These are phyloP conservation scores for Pseudohalonectria lignicola DNA, from an alignment of 2,329 filamentous ascomycete genomes.

Conservation along the genomic window DNA sequence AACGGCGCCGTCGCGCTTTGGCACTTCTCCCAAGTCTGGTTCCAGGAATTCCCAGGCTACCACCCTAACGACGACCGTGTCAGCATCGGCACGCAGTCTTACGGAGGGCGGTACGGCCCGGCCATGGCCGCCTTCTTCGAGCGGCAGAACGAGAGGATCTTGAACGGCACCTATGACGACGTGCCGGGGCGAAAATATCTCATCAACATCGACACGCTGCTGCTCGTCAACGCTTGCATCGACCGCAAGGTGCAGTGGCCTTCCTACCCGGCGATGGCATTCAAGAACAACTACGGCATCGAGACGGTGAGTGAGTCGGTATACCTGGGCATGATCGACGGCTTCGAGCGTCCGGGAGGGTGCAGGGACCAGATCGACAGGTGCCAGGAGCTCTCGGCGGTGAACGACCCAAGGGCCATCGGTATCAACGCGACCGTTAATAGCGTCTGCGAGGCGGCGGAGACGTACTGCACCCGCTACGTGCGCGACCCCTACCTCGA, in stretches of 20 bases:
- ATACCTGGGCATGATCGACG: constrained; percentile 31
- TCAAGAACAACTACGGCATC: constrained; percentile 56
- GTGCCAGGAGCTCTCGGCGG: constrained; percentile 33
- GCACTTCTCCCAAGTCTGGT: constrained; percentile 53
- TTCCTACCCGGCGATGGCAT: constrained; percentile 44
- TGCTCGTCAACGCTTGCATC: constrained; percentile 62
- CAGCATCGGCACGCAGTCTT: constrained; percentile 58
- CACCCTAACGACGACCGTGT: constrained; percentile 31
- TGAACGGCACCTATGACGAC: constrained; percentile 24
- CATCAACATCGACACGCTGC: constrained; percentile 50
- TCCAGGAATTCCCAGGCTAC: constrained; percentile 47
- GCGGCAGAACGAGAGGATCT: constrained; percentile 47
- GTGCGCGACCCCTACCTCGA: constrained; percentile 44
- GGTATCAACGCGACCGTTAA: too few species aligned
- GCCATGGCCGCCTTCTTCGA: constrained; percentile 48
- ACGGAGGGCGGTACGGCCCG: constrained; percentile 60
- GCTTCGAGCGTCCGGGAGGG: constrained; percentile 34
- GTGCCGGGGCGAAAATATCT: background rate
- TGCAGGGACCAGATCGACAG: constrained; percentile 40
- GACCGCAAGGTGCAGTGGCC: constrained; percentile 52
- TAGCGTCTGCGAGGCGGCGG: constrained; percentile 30
- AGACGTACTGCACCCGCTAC: constrained; percentile 39
- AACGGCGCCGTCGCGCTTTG: constrained; percentile 49
- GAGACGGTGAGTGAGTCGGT: constrained; percentile 39
- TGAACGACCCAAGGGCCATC: constrained; percentile 24